Evolutionary conservation across 225 moss, liverwort and hornwort genomes (phyloP), one percentile per base, ranked within the genome.

Genomic region (Neckera pumila): DNA sequence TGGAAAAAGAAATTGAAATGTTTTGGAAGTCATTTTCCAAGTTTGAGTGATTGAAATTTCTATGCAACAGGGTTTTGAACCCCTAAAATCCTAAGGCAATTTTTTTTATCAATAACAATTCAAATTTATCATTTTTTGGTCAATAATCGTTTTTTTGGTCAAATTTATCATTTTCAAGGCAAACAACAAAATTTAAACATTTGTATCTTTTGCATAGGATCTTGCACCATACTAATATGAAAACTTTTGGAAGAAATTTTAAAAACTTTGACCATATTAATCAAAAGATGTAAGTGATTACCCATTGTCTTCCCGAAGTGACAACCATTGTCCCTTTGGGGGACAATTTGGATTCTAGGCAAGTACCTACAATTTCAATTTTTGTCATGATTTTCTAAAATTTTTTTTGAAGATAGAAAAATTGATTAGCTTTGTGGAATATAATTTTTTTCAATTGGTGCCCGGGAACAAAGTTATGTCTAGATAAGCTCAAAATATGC

Each of bases 41-140:
- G 14, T 40, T 23, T 25, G 8, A 70, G 40, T 40, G 23, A 25
- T n/a, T 70, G 12, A 23, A 70, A 23, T 70, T 38, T 38, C 22
- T 2, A 20, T 0, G 7, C 13, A 25, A 67, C 4, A 36, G 0
- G 21, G n/a, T 3, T 66, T 65, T 17, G 19, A n/a, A 66, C 2
- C 20, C 6, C 2, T 66, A 1, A 36, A 36, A 11, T 66, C 20
- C 19, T 1, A 20, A 36, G 11, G 20, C 2, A 11, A 20, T 11
- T 36, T 19, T 1, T 45, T 36, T 36, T 0, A 1, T 67, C 21
- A 20, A 66, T 36, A 18, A 11, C 10, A 6, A 6, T 1, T 66
- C 11, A 66, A 34, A 66, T 20, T 1, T 18, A 3, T 3, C 11
- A 36, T 19, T 66, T 36, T 66, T n/a, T n/a, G n/a, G n/a, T n/a